Conservation (phyloP, 75 land plant genomes). For the Pseudotsuga menziesii region DNA sequence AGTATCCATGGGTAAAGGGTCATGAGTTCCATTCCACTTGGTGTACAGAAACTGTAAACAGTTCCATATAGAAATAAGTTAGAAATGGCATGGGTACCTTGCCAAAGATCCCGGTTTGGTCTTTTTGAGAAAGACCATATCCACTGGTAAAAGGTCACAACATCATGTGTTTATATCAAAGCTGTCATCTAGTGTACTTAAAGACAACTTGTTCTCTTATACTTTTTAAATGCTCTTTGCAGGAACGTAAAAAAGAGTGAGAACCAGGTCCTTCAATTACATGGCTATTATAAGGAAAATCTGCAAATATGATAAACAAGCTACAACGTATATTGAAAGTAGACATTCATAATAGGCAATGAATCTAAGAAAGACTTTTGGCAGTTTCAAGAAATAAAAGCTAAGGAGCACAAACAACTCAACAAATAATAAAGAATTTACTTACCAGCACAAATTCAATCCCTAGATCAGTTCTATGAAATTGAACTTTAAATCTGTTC, state of each 20-base stretch:
- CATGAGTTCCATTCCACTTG: no score
- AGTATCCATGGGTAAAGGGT: no score
- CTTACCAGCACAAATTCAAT: conserved; percentile 66
- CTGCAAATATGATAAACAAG: background rate
- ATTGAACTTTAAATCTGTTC: conserved; percentile 76
- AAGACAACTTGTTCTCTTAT: no score
- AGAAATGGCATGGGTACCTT: no score
- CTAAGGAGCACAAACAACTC: background rate
- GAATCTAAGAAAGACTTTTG: background rate
- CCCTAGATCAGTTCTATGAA: conserved; percentile 80
- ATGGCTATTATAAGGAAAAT: background rate
- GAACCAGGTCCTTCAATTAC: background rate
- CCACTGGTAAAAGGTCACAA: no score
- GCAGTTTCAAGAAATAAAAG: background rate
- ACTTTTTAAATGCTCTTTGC: no score
- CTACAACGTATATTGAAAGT: background rate
- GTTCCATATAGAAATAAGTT: no score
- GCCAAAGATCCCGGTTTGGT: no score
- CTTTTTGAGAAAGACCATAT: no score
- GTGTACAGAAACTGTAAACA: no score
- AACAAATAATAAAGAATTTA: background rate
- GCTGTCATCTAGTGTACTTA: no score
- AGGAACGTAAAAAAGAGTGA: background rate
- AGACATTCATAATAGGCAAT: background rate
- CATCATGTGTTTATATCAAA: no score